These are phyloP conservation scores for Tubosaeta brunneosetosa DNA, from an alignment of 768 basidiomycete genomes.

Conservation along the genomic window DNA sequence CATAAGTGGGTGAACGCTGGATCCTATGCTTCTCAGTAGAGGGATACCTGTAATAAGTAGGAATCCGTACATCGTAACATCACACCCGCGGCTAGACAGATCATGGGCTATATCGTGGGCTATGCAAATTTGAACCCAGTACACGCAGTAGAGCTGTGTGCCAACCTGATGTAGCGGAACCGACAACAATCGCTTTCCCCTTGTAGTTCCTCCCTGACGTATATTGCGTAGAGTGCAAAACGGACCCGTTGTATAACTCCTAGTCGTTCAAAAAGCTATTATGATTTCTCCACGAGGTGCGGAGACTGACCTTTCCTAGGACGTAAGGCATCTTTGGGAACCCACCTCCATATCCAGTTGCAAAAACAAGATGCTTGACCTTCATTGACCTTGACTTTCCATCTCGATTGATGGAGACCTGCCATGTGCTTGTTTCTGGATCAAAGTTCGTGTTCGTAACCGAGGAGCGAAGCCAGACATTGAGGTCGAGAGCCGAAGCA, in stretches of 20 bases:
- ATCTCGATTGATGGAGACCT: conserved; percentile 33
- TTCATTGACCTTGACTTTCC: conserved; percentile 30
- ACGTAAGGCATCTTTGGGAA: conserved; percentile 42
- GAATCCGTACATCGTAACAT: conserved; percentile 23
- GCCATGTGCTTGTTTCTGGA: conserved; percentile 38
- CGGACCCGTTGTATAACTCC: conserved; percentile 48
- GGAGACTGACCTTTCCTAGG: conserved; percentile 35
- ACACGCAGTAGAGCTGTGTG: conserved; percentile 1
- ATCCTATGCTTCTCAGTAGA: conserved; percentile 20
- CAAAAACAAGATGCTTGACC: conserved; percentile 51
- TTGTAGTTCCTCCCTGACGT: conserved; percentile 40
- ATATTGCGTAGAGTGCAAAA: conserved; percentile 51
- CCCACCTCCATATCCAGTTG: conserved; percentile 49
- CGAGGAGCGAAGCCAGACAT: conserved; percentile 53
- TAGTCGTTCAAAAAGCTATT: conserved; percentile 9
- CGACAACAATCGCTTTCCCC: conserved; percentile 66
- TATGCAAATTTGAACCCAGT: conserved; percentile 5
- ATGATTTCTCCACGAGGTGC: background rate
- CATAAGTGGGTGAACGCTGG: conserved; percentile 29
- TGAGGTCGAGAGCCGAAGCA: conserved; percentile 51
- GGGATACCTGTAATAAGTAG: conserved; percentile 21
- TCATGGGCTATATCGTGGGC: conserved; percentile 39
- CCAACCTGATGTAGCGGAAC: conserved; percentile 56
- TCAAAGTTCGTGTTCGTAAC: conserved; percentile 34
- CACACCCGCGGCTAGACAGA: conserved; percentile 25